Evolutionary conservation across 2,329 filamentous ascomycete species (phyloP).

Genomic region (Cladosporium sp.): DNA sequence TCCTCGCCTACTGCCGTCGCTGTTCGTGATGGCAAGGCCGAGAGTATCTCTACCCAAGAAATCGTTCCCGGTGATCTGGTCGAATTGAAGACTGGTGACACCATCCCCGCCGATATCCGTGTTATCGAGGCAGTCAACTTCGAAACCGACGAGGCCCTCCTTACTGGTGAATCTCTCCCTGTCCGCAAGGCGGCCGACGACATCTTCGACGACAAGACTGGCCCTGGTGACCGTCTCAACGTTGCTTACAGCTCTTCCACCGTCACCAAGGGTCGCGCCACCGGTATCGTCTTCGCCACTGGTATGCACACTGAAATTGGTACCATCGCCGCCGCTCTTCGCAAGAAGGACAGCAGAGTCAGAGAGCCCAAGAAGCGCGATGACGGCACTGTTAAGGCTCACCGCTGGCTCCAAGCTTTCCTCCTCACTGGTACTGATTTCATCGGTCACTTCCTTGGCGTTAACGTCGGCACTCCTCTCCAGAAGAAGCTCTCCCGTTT

Average conservation of each 20-base stretch:
- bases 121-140: constrained; percentile 54
- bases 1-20: constrained; percentile 44
- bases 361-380: constrained; percentile 36
- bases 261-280: constrained; percentile 66
- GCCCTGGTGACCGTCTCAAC: constrained; percentile 65
- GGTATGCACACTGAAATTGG: constrained; percentile 73
- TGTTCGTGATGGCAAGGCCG: constrained; percentile 41
- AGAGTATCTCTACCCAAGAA: constrained; percentile 38
- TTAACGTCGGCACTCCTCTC: constrained; percentile 73
- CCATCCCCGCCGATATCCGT: constrained; percentile 47
- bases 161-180: constrained; percentile 69
- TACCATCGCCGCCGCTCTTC: constrained; percentile 66
- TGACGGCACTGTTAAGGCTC: constrained; percentile 29
- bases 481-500: constrained; percentile 83
- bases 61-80: constrained; percentile 47
- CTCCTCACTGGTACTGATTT: constrained; percentile 53
- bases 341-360: constrained; percentile 50
- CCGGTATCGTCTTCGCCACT: constrained; percentile 64
- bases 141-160: constrained; percentile 63
- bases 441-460: constrained; percentile 59
- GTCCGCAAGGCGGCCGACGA: constrained; percentile 60
- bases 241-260: constrained; percentile 67
- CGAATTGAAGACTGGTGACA: constrained; percentile 44
- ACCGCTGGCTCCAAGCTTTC: constrained; percentile 44
- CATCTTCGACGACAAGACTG: constrained; percentile 49